phyloP scores from a whole-genome alignment of 805 yeast species.

The Candida palmyrensis region DNA sequence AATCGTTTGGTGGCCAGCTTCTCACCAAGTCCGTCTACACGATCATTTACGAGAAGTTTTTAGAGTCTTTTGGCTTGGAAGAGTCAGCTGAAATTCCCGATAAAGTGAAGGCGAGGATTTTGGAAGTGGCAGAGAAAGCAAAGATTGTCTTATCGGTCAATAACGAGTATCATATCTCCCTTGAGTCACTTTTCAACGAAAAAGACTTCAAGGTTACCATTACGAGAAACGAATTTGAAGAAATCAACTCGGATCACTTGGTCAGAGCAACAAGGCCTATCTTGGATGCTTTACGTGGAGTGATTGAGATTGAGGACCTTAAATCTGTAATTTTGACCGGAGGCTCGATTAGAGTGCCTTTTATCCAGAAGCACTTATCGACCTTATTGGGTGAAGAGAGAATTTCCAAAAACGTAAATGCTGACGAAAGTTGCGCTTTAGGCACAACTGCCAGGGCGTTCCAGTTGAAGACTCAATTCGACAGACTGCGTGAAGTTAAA shows the following conservation, averaged over 20 bases:
- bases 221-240: slow-evolving; percentile 82
- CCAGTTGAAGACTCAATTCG: slow-evolving; percentile 56
- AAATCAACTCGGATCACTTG: slow-evolving; percentile 38
- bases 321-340: slow-evolving; percentile 78
- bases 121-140: slow-evolving; percentile 84
- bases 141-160: slow-evolving; percentile 87
- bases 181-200: slow-evolving; percentile 73
- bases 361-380: slow-evolving; percentile 61
- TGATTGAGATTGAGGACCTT: slow-evolving; percentile 32
- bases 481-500: slow-evolving; percentile 54
- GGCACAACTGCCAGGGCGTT: slow-evolving; percentile 89
- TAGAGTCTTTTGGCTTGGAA: slow-evolving; percentile 35
- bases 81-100: slow-evolving; percentile 42
- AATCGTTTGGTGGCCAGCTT: slow-evolving; percentile 67
- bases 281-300: slow-evolving; percentile 30
- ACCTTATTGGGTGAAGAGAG: slow-evolving; percentile 53
- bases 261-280: slow-evolving; percentile 52
- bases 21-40: slow-evolving; percentile 65
- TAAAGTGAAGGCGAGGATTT: slow-evolving; percentile 60
- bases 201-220: slow-evolving; percentile 64
- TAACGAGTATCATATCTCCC: slow-evolving; percentile 64
- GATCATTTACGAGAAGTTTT: slow-evolving; percentile 55
- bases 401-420: slow-evolving; percentile 80
- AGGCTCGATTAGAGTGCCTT: slow-evolving; percentile 88
- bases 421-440: slow-evolving; percentile 90